phyloP scores from a whole-genome alignment of 257 asterid species.

The Solanum megistacrolobum region DNA sequence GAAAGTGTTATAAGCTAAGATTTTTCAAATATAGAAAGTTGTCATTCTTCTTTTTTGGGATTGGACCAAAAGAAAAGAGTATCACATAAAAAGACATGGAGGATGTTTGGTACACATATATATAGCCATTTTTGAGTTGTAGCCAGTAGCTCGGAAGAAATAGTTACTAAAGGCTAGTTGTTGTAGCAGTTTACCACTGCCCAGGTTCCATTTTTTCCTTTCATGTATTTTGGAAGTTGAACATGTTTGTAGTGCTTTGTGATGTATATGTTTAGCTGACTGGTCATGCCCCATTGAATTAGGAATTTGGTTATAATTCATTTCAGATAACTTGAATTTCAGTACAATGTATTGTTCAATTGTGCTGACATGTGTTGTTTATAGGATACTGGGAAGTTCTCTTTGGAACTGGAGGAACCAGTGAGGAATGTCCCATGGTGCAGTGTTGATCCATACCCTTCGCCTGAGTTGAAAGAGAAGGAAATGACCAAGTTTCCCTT shows the following conservation, averaged over 20 bases:
- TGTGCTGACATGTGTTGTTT: background rate
- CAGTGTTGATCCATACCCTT: conserved; percentile 81
- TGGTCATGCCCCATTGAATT: background rate
- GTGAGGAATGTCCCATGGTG: conserved; percentile 66
- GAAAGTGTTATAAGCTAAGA: background rate
- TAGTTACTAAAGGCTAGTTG: too few relatives aligned
- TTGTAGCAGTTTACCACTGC: background rate
- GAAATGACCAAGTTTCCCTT: conserved; percentile 54
- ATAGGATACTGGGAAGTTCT: conserved; percentile 63
- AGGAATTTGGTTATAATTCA: background rate
- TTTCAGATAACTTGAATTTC: background rate
- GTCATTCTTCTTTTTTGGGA: background rate
- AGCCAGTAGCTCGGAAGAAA: background rate
- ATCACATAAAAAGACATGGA: background rate
- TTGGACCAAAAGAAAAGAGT: background rate
- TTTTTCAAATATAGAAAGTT: background rate
- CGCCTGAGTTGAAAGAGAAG: conserved; percentile 28
- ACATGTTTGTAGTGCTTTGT: background rate
- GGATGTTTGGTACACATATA: too few relatives aligned
- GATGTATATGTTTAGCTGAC: background rate
- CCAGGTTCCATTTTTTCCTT: background rate
- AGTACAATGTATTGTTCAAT: background rate
- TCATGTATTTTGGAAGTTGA: background rate
- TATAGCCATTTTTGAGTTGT: background rate
- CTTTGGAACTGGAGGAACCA: conserved; percentile 60